Base-by-base conservation (phyloP, 352 stramenopile genomes). In the Phytopythium cucurbitacearum region DNA sequence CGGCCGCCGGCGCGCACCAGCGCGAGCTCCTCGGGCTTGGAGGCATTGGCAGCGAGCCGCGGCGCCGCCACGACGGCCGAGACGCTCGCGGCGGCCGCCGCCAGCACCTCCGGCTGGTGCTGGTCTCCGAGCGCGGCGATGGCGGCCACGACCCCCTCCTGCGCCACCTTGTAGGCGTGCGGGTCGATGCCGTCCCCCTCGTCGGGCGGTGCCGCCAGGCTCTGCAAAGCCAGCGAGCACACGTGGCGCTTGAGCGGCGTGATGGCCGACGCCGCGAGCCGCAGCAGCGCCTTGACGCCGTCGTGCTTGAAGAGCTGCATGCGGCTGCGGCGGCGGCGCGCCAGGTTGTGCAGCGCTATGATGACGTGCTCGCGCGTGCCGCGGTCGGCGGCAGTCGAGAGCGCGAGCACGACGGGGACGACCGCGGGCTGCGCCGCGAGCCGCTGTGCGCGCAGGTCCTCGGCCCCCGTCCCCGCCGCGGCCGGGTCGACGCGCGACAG, bases 251-350 rank as follows among this genome's bases (percentile, higher is more conserved):
- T 82, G 45, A 82, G 69, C 5, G 66, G 52, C 2, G 69, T 66
- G 5, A 65, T 56, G 2, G 76, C 64, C 33, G 36, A 80, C 10
- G 67, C 75, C 1, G 65, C 76, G 13, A 91, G 66, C 1, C 67
- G 64, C 12, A 91, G 56, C 12, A 91, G 60, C 37, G 72, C 69
- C 52, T 87, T 88, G n/a, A 91, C 77, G n/a, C 70, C 83, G 49
- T 94, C 79, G 55, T 89, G 61, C 60, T 85, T 84, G 62, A 91
- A 75, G 32, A 94, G 52, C 32, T 89, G 74, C 52, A 72, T 60
- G 21, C 84, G 78, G 55, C 72, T 85, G 32, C 74, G 78, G 32
- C 61, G 65, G 52, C 83, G 63, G 28, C 68, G 58, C 34, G 77
- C 69, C 12, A 91, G 60, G 60, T 87, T 94, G 59, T 87, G 68